Base-by-base conservation (phyloP, 2,329 filamentous ascomycete species). In the Ascochyta clinopodiicola region DNA sequence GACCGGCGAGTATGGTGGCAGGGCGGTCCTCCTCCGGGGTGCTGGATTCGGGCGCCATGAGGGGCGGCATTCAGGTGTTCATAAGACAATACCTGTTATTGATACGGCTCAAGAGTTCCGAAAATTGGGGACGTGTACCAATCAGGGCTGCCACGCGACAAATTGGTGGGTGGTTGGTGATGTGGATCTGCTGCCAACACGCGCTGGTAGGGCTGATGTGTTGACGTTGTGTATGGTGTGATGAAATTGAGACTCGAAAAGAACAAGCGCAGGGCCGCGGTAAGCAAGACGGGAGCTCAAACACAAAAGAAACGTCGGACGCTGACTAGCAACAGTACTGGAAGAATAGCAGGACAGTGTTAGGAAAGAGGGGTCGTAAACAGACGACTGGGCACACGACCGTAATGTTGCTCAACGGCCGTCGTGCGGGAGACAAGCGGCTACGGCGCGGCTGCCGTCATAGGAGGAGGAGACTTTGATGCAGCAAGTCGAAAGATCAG, bases 1-100 rank as follows among this genome's bases (percentile, higher is more conserved):
- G 57, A 32, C 61, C 63, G 36, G 52, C 53, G 45, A 66, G 67
- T 40, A 38, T 55, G 29, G 50, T 57, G 40, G 46, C 45, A 61
- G 63, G 62, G 55, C 59, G 59, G 47, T 66, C 60, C 45, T 58
- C 39, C 39, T 67, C 60, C 48, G 57, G 51, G 34, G 50, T 40
- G 40, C 42, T 49, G 49, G 51, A 45, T 19, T 44, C 50, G 39
- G 59, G 55, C 48, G 56, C 51, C 59, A 61, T 64, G 49, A 37
- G 7, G 43, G 38, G 44, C 22, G 38, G 29, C 13, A 13, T n/a
- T 48, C 22, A 57, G 29, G 10, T 44, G 44, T 40, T 38, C 47
- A 51, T 51, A 19, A n/a, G 40, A 38, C 22, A 19, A 27, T 29
- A 46, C 42, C 21, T 49, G 36, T 27, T n/a, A 27, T 43, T 38